Conservation (phyloP, 2,329 filamentous ascomycete genomes). For the Zymoseptoria pseudotritici region DNA sequence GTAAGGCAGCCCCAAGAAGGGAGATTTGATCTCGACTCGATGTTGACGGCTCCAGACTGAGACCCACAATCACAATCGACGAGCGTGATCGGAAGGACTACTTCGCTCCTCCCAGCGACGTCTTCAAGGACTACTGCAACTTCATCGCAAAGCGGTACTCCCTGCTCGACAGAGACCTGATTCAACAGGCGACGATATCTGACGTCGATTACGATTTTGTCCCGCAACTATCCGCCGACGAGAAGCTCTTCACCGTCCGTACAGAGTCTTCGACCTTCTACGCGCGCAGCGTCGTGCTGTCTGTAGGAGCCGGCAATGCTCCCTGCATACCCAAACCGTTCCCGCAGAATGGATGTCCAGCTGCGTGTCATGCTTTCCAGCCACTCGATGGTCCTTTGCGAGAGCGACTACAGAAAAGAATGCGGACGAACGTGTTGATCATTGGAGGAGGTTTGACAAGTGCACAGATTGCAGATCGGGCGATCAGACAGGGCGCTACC, state of each 20-base stretch:
- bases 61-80: conserved; percentile 33
- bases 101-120: conserved; percentile 33
- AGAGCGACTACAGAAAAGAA: conserved; percentile 44
- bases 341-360: conserved; percentile 33
- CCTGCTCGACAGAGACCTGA: conserved; percentile 44
- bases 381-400: conserved; percentile 38
- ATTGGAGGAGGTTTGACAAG: conserved; percentile 71
- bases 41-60: conserved; percentile 5
- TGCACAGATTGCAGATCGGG: conserved; percentile 62
- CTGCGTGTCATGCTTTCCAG: conserved; percentile 59
- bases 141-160: conserved; percentile 35
- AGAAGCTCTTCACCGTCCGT: conserved; percentile 57
- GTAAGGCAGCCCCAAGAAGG: not conserved
- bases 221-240: conserved; percentile 35
- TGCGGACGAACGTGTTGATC: conserved; percentile 58
- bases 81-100: conserved; percentile 44
- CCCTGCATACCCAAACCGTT: conserved; percentile 42
- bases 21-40: not conserved
- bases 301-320: conserved; percentile 60
- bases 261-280: conserved; percentile 50
- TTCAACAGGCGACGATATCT: conserved; percentile 53
- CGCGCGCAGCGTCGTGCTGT: conserved; percentile 58
- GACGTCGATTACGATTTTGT: conserved; percentile 55
- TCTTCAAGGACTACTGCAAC: conserved; percentile 38
- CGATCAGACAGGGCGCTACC: conserved; percentile 56